Base-by-base conservation (phyloP, 495 filamentous ascomycete species). In the Penicillium parvum region DNA sequence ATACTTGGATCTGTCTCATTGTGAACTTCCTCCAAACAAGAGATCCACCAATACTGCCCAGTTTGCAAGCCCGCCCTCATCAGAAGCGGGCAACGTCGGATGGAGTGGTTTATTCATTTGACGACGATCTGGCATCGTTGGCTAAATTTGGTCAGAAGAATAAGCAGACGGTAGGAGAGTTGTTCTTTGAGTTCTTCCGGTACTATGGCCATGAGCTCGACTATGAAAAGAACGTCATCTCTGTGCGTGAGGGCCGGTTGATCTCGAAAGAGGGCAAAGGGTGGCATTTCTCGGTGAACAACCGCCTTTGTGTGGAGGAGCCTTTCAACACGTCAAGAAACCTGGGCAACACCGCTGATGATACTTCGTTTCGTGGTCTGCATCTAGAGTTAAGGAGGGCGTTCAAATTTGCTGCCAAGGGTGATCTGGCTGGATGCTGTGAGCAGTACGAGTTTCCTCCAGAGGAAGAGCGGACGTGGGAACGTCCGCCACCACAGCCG, bases 1-100 rank as follows among this genome's bases (percentile, higher is more conserved):
- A 98, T 57, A 95, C 92, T n/a, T 98, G 92, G 92, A 96, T 96
- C 61, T 97, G 92, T 69, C 81, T 97, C 78, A 95, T 97, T 49
- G 84, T 98, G 53, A 92, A 90, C 47, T 98, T 97, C 61, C 75
- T 98, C 22, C 92, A 98, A 64, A 85, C 86, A 21, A 80, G 92
- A 53, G 74, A 88, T 45, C 89, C 91, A 30, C 90, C 90, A 0
- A 77, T 98, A 30, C 67, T 98, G 15, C 92, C 92, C 5, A 82
- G 86, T 18, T 76, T 98, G 7, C 94, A 96, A 52, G 82, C 89
- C 47, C 74, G 77, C 10, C 77, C 85, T 5, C 78, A 86, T 48
- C 66, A 84, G 52, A 80, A 79, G 52, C 65, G 68, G 23, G 47
- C 75, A 2, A 72, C 74, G 4, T 65, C 75, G 21, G 77, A 85